Conservation (phyloP, 495 filamentous ascomycete species). For the Neurospora sublineolata region DNA sequence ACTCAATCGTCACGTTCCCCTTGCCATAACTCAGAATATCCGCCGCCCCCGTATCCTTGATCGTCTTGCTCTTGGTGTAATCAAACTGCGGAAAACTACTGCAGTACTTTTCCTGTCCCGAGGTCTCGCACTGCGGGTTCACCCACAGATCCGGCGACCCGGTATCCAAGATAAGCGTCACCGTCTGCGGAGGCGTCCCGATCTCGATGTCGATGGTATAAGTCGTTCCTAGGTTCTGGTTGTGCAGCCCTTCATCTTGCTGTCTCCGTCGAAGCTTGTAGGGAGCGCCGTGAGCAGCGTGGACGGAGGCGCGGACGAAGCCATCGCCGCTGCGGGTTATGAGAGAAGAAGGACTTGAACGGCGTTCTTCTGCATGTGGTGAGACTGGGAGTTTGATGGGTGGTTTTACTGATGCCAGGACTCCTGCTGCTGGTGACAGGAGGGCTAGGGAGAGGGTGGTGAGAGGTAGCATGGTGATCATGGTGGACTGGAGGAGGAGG, state of each 20-base stretch:
- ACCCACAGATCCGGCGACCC: constrained; percentile 37
- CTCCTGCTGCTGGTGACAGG: neutral
- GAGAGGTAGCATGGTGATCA: neutral
- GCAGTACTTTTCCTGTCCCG: constrained; percentile 19
- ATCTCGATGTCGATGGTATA: constrained; percentile 12
- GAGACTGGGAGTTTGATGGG: neutral
- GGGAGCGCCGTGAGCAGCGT: constrained; percentile 1
- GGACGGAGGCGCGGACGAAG: constrained; percentile 6
- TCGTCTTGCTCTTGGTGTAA: constrained; percentile 18
- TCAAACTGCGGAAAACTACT: constrained; percentile 21
- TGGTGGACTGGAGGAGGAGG: too few relatives aligned
- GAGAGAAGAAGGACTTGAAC: neutral
- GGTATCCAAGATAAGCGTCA: constrained; percentile 34
- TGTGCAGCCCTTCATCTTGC: neutral
- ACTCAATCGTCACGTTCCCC: constrained; percentile 28
- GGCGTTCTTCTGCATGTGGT: neutral
- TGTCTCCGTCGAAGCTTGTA: constrained; percentile 1
- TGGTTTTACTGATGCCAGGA: neutral
- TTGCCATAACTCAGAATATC: constrained; percentile 28
- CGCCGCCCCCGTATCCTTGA: constrained; percentile 10
- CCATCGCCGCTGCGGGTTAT: constrained; percentile 4
- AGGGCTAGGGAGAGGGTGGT: neutral
- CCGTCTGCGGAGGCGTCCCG: constrained; percentile 16
- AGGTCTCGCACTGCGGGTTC: constrained; percentile 25
- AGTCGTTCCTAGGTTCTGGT: neutral